A percentile compares a stretch with the other conserved stretches of the same genome.
Evolutionary conservation across 2,329 filamentous ascomycete genomes (phyloP).

Genomic region (Colletotrichum lupini): DNA sequence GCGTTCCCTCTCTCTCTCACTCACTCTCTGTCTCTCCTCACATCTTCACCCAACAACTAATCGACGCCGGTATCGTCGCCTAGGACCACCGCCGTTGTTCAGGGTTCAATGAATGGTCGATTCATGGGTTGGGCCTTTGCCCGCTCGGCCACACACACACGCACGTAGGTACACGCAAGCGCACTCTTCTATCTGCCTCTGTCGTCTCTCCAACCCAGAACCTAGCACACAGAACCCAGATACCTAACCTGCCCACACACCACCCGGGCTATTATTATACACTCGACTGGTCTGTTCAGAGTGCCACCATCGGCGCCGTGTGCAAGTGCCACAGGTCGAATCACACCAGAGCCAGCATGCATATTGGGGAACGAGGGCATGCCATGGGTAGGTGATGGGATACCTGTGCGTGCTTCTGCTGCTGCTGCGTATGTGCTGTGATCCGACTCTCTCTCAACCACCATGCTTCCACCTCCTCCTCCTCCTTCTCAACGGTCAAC

Average conservation of each 20-base stretch:
- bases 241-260: slow-evolving; percentile 12
- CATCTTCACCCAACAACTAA: slow-evolving; percentile 9
- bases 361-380: slow-evolving; percentile 22
- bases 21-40: no score
- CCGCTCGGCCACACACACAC: slow-evolving; percentile 20
- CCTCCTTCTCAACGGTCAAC: no score
- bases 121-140: slow-evolving; percentile 20
- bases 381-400: slow-evolving; percentile 27
- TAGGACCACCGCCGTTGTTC: background rate
- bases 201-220: background rate
- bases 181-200: background rate
- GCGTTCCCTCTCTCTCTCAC: background rate
- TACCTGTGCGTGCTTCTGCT: slow-evolving; percentile 16
- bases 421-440: slow-evolving; percentile 31
- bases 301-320: slow-evolving; percentile 25
- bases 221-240: background rate
- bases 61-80: slow-evolving; percentile 8
- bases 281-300: slow-evolving; percentile 15
- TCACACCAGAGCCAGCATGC: slow-evolving; percentile 35
- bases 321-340: slow-evolving; percentile 30
- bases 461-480: slow-evolving; percentile 10
- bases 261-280: slow-evolving; percentile 33
- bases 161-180: background rate
- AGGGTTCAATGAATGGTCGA: background rate
- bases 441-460: slow-evolving; percentile 30